Conservation (phyloP, 805 yeast species). For the Ogataea glucozyma region DNA sequence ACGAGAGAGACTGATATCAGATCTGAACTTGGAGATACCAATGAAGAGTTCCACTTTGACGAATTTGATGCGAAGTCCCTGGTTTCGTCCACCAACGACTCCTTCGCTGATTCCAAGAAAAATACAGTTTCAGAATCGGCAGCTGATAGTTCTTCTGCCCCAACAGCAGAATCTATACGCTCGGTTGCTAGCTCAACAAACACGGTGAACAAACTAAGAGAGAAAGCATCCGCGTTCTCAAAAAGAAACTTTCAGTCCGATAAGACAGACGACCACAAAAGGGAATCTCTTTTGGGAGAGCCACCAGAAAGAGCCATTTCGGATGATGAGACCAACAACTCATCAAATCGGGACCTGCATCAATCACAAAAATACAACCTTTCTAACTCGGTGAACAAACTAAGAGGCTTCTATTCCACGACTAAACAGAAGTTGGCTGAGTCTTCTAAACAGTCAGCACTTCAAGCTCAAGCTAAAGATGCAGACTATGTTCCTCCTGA, state of each 20-base stretch:
- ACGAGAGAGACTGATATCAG: constrained; percentile 2
- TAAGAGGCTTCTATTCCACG: constrained; percentile 70
- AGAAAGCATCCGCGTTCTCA: constrained; percentile 30
- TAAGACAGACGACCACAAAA: constrained; percentile 8
- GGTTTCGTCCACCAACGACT: constrained; percentile 1
- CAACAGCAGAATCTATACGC: constrained; percentile 30
- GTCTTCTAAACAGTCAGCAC: constrained; percentile 1
- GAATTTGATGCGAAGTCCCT: constrained; percentile 8
- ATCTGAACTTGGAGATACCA: neutral
- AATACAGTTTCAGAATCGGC: neutral
- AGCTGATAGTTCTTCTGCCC: constrained; percentile 25
- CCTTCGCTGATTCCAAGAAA: constrained; percentile 2
- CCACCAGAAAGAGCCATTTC: neutral
- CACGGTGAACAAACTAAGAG: constrained; percentile 6
- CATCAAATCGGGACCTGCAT: neutral
- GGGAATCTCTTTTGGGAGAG: neutral
- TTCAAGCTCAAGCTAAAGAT: constrained; percentile 10
- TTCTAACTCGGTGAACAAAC: constrained; percentile 51
- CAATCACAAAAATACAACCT: constrained; percentile 29
- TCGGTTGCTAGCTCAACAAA: constrained; percentile 4
- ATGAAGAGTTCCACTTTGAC: neutral
- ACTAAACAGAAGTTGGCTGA: constrained; percentile 36
- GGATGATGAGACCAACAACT: neutral
- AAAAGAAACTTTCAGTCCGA: constrained; percentile 24
- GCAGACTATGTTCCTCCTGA: constrained; percentile 49